phyloP scores from a whole-genome alignment of 2,329 filamentous ascomycete genomes.

The Colletotrichum euphorbiae region DNA sequence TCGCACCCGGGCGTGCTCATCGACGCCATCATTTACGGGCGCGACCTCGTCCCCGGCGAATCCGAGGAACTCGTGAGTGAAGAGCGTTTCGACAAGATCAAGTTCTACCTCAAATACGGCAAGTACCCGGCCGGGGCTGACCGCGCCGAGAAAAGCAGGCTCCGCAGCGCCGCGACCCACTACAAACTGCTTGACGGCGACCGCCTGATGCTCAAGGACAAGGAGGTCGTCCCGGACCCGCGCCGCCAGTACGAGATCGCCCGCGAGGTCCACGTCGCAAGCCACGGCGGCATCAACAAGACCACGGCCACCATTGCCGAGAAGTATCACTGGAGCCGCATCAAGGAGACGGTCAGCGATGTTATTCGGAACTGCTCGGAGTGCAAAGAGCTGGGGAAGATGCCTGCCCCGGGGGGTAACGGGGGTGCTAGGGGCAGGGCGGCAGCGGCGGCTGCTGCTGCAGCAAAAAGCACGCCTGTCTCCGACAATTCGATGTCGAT shows the following conservation, averaged over 20 bases:
- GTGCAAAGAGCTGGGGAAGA: conserved; percentile 84
- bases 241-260: conserved; percentile 92
- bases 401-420: conserved; percentile 45
- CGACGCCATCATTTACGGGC: conserved; percentile 83
- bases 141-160: conserved; percentile 92
- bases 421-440: conserved; percentile 28
- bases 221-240: conserved; percentile 94
- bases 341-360: conserved; percentile 96
- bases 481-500: conserved; percentile 15
- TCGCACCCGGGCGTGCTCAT: conserved; percentile 76
- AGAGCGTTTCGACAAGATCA: conserved; percentile 98
- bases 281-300: conserved; percentile 97
- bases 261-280: conserved; percentile 75
- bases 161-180: conserved; percentile 93
- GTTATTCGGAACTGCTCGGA: conserved; percentile 92
- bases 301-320: conserved; percentile 95
- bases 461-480: neutral
- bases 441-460: conserved; percentile 1
- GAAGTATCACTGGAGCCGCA: conserved; percentile 96
- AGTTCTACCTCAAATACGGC: conserved; percentile 94
- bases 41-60: conserved; percentile 64
- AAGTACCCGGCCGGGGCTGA: conserved; percentile 95
- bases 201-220: conserved; percentile 95
- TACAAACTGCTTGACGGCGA: conserved; percentile 86
- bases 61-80: conserved; percentile 88